phyloP scores from a whole-genome alignment of 1,284 basidiomycete species.

The Ceratobasidium sp. region DNA sequence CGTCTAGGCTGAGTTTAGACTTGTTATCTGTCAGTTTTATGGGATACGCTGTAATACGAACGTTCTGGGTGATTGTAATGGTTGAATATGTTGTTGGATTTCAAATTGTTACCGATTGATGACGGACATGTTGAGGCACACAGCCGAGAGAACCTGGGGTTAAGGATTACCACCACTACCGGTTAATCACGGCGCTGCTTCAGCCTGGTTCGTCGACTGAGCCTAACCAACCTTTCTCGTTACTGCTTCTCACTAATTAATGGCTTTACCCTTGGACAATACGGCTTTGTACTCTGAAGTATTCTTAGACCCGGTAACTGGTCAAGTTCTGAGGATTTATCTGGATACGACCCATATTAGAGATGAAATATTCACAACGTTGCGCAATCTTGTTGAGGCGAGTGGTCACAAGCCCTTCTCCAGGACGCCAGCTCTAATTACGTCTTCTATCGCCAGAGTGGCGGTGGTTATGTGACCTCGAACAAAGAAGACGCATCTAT shows the following conservation, averaged over 20 bases:
- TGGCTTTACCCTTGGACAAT: not conserved
- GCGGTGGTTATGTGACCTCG: conserved; percentile 11
- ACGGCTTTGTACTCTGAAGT: not conserved
- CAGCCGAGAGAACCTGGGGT: not conserved
- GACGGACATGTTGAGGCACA: not conserved
- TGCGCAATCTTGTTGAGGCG: conserved; percentile 25
- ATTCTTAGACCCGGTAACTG: conserved; percentile 19
- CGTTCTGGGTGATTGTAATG: not conserved
- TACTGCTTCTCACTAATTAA: not conserved
- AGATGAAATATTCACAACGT: not conserved
- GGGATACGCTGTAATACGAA: conserved; percentile 26
- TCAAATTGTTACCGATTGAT: conserved; percentile 4
- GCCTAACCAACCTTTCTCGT: not conserved
- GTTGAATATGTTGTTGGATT: not conserved
- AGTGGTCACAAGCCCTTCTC: not conserved
- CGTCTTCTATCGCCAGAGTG: not conserved
- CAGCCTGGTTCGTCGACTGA: too few relatives aligned
- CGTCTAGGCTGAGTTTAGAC: not conserved
- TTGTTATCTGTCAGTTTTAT: conserved; percentile 17
- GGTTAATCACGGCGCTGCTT: not conserved
- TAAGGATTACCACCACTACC: conserved; percentile 9
- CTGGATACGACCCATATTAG: conserved; percentile 12
- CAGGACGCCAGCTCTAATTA: not conserved
- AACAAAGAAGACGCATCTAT: conserved; percentile 29
- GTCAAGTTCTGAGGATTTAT: conserved; percentile 17